Evolutionary conservation across 1,284 basidiomycete species (phyloP).

Genomic region (Apiotrichum mycotoxinovorans): DNA sequence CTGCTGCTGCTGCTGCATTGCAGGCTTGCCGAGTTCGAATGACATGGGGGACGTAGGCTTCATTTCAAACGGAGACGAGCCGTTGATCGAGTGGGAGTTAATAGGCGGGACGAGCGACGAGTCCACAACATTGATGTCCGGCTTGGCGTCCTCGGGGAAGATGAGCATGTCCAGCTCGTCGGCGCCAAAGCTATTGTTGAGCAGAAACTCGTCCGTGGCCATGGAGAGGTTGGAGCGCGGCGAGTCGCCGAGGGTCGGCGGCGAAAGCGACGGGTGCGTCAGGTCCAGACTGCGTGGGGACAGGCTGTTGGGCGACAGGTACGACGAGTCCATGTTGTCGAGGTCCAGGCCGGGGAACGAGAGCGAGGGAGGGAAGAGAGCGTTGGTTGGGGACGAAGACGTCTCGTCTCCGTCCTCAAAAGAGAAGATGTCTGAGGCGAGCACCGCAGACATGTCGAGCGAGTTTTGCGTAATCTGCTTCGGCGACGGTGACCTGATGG

Average conservation of each 20-base stretch:
- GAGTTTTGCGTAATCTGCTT: not conserved
- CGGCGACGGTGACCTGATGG: too few species aligned
- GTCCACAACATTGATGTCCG: constrained; percentile 5
- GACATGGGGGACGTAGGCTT: not conserved
- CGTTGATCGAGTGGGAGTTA: not conserved
- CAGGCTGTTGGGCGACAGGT: constrained; percentile 16
- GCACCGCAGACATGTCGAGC: constrained; percentile 18
- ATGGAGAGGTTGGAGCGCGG: constrained; percentile 36
- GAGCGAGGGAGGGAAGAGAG: constrained; percentile 30
- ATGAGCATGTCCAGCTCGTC: constrained; percentile 42
- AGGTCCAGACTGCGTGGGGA: constrained; percentile 10
- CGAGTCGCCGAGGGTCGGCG: constrained; percentile 30
- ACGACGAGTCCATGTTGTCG: constrained; percentile 5
- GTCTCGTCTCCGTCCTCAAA: constrained; percentile 24
- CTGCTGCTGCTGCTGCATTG: not conserved
- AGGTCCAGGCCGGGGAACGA: constrained; percentile 20
- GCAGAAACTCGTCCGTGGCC: constrained; percentile 36
- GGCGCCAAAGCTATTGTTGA: constrained; percentile 28
- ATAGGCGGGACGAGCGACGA: not conserved
- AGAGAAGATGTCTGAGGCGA: constrained; percentile 20
- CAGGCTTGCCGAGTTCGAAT: not conserved
- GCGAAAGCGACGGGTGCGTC: constrained; percentile 30
- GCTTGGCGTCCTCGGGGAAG: constrained; percentile 22
- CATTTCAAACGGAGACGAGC: constrained; percentile 3
- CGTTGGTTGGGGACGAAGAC: constrained; percentile 19